Conservation (phyloP, 106 monocot genomes). For the Dioscorea dumetorum region DNA sequence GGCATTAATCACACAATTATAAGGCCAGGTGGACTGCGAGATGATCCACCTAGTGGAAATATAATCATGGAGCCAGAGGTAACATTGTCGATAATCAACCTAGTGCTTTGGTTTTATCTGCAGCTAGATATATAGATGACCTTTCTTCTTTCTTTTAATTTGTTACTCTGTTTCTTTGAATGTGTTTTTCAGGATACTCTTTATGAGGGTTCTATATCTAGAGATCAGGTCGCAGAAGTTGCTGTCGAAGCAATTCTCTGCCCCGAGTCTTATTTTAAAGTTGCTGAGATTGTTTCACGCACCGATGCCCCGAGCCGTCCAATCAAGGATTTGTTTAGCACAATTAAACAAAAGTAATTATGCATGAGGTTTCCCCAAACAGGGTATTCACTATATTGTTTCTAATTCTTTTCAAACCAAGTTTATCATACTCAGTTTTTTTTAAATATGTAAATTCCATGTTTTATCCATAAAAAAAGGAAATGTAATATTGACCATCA, state of each 20-base stretch:
- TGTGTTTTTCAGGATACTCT: constrained; percentile 56
- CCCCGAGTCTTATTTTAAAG: constrained; percentile 59
- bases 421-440: too few relatives aligned
- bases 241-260: constrained; percentile 58
- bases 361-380: background rate
- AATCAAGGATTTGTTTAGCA: constrained; percentile 39
- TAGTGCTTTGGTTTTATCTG: background rate
- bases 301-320: constrained; percentile 38
- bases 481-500: too few relatives aligned
- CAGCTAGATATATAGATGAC: background rate
- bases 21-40: constrained; percentile 64
- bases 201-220: constrained; percentile 68
- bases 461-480: too few relatives aligned
- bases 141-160: background rate
- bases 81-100: background rate
- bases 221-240: constrained; percentile 81
- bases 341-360: constrained; percentile 24
- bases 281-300: constrained; percentile 68
- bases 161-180: background rate
- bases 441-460: too few relatives aligned
- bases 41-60: constrained; percentile 58
- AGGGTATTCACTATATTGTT: too few relatives aligned
- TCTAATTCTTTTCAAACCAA: too few relatives aligned
- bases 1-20: constrained; percentile 80
- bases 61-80: constrained; percentile 77